phyloP scores from a whole-genome alignment of 2,329 filamentous ascomycete species.

The Hypomyces rosellus region DNA sequence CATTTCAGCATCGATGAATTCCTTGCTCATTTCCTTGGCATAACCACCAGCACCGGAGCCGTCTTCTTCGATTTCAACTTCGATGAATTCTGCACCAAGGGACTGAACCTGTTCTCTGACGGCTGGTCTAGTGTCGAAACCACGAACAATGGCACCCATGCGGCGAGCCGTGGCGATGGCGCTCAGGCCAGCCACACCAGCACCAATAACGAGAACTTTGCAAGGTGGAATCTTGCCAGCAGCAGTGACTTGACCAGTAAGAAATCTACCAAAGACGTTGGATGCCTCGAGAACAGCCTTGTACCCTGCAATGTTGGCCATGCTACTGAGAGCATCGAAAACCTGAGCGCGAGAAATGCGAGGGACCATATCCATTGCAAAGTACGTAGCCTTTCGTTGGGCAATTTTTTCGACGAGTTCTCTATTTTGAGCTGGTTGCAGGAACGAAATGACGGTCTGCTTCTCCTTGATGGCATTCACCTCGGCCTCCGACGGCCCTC shows the following conservation, averaged over 20 bases:
- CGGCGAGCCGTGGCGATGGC: conserved; percentile 81
- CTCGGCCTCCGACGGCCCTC: conserved; percentile 65
- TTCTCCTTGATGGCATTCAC: conserved; percentile 60
- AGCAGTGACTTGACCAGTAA: conserved; percentile 85
- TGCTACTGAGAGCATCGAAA: conserved; percentile 83
- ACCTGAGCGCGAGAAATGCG: conserved; percentile 83
- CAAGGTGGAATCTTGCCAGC: conserved; percentile 86
- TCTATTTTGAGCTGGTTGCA: conserved; percentile 78
- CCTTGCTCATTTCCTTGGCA: conserved; percentile 89
- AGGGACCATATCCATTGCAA: conserved; percentile 91
- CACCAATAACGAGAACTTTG: conserved; percentile 85
- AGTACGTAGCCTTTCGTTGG: conserved; percentile 63
- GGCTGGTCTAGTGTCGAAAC: conserved; percentile 85
- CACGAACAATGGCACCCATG: conserved; percentile 82
- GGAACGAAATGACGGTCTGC: conserved; percentile 72
- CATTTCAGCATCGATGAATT: conserved; percentile 90
- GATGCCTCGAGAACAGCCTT: conserved; percentile 86
- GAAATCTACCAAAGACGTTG: conserved; percentile 80
- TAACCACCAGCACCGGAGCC: conserved; percentile 81
- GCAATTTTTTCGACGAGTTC: conserved; percentile 67
- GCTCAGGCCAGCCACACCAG: conserved; percentile 80
- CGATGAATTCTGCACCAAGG: conserved; percentile 81
- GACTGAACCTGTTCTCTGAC: conserved; percentile 87
- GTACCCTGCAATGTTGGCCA: conserved; percentile 93
- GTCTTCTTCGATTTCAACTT: conserved; percentile 79